These are phyloP conservation scores for Canavalia ensiformis DNA, from an alignment of 306 rosid genomes.

Conservation along the genomic window DNA sequence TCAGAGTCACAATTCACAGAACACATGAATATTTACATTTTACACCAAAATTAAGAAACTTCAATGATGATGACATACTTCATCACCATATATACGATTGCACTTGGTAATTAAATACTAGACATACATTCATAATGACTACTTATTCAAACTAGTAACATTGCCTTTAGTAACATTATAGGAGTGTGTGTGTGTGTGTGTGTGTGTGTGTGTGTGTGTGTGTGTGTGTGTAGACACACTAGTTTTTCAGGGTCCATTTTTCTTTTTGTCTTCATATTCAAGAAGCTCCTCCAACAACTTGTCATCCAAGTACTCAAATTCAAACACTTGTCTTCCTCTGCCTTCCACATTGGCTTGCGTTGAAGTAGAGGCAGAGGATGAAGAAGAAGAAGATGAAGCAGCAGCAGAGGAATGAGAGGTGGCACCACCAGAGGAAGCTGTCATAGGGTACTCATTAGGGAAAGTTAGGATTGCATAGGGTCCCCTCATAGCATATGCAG, in stretches of 20 bases:
- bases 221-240: too few species aligned
- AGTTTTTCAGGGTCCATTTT: slow-evolving; percentile 37
- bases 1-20: slow-evolving; percentile 8
- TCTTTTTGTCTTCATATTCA: slow-evolving; percentile 63
- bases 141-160: slow-evolving; percentile 16
- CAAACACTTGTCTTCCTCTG: slow-evolving; percentile 66
- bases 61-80: not conserved
- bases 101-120: not conserved
- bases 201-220: not conserved
- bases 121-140: slow-evolving; percentile 6
- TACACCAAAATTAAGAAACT: slow-evolving; percentile 22
- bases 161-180: slow-evolving; percentile 1
- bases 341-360: slow-evolving; percentile 39
- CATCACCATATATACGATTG: slow-evolving; percentile 14
- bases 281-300: slow-evolving; percentile 88
- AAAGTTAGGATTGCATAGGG: slow-evolving; percentile 82
- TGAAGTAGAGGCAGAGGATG: slow-evolving; percentile 51
- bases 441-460: slow-evolving; percentile 70
- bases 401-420: slow-evolving; percentile 47
- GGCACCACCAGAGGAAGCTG: not conserved
- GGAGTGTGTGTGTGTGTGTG: not conserved
- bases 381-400: slow-evolving; percentile 3
- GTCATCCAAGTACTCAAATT: slow-evolving; percentile 80
- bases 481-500: slow-evolving; percentile 91
- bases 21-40: slow-evolving; percentile 4